Base-by-base conservation (phyloP, 106 monocot species). In the Amphibolis antarctica region DNA sequence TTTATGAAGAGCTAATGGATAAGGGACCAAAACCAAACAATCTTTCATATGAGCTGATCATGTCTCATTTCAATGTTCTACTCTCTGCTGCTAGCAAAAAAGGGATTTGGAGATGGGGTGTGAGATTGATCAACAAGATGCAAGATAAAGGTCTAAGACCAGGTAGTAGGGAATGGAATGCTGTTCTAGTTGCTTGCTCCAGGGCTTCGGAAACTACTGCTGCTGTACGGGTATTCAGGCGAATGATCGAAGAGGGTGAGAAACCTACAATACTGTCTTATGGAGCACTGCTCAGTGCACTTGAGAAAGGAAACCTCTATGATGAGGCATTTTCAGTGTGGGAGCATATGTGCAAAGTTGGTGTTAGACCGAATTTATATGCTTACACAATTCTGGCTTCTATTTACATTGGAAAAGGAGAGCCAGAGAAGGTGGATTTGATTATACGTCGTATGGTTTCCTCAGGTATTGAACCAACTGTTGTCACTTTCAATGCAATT, bases 401-500 rank as follows among this genome's bases (percentile, higher is more conserved):
- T 0, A 66, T 96, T 64, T 82, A 82, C 59, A 74, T 80, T 23
- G 84, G 82, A 26, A 81, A 86, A 49, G 86, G 89, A 52, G 66
- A 49, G 13, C 60, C 21, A 22, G 84, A 86, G 48, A 74, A 60
- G 71, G 94, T 96, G 7, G 89, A 84, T 69, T 68, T 64, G 10
- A 25, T 86, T 26, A 66, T 96, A 22, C 57, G 46, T 10, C 84
- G 84, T 43, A 96, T 96, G 94, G 31, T 19, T 7, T 73, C 70
- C 43, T 54, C 58, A 9, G 73, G 74, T 44, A 78, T 96, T 47
- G 59, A 81, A 44, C 94, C 94, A 28, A 90, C 65, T 27, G 86
- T 96, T 21, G 84, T 96, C 18, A 96, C 89, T 56, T 89, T 60
- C 53, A 96, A 96, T 50, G 89, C 89, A n/a, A 90, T 96, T 66